These are phyloP conservation scores for Clonostachys rhizophaga DNA, from an alignment of 2,329 filamentous ascomycete species.

Conservation along the genomic window DNA sequence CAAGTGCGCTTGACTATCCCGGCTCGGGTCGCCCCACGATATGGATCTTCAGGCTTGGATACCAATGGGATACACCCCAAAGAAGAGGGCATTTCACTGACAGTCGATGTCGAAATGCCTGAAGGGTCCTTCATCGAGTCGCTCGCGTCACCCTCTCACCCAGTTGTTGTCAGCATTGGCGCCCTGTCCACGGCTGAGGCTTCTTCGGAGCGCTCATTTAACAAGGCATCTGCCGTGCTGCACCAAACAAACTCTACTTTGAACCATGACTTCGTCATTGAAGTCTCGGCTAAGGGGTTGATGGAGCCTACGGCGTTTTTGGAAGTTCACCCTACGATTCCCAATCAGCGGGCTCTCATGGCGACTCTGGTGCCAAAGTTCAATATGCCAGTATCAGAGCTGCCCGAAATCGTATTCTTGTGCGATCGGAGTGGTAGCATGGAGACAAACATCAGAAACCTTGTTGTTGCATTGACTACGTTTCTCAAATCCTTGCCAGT, in stretches of 20 bases:
- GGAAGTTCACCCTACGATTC: constrained; percentile 58
- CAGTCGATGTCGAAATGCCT: constrained; percentile 38
- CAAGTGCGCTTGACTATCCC: constrained; percentile 67
- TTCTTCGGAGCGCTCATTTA: constrained; percentile 42
- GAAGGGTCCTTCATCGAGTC: constrained; percentile 51
- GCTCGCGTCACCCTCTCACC: constrained; percentile 64
- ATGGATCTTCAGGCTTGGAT: constrained; percentile 31
- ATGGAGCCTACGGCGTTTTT: constrained; percentile 58
- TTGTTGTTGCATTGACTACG: constrained; percentile 51
- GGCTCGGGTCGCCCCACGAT: constrained; percentile 61
- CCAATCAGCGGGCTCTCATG: constrained; percentile 64
- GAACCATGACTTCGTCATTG: constrained; percentile 62
- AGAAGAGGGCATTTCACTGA: constrained; percentile 15
- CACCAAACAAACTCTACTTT: constrained; percentile 47
- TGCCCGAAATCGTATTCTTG: constrained; percentile 65
- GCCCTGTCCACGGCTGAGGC: constrained; percentile 32
- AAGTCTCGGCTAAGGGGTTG: constrained; percentile 56
- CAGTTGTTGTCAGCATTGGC: constrained; percentile 61
- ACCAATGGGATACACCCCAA: background rate
- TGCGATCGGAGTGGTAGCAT: constrained; percentile 70
- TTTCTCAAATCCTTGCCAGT: constrained; percentile 63
- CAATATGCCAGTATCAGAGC: constrained; percentile 41
- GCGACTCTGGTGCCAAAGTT: constrained; percentile 67
- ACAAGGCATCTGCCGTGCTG: constrained; percentile 58
- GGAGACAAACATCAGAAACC: constrained; percentile 44